Base-by-base conservation (phyloP, 2,329 filamentous ascomycete genomes). In the Meredithiella fracta region DNA sequence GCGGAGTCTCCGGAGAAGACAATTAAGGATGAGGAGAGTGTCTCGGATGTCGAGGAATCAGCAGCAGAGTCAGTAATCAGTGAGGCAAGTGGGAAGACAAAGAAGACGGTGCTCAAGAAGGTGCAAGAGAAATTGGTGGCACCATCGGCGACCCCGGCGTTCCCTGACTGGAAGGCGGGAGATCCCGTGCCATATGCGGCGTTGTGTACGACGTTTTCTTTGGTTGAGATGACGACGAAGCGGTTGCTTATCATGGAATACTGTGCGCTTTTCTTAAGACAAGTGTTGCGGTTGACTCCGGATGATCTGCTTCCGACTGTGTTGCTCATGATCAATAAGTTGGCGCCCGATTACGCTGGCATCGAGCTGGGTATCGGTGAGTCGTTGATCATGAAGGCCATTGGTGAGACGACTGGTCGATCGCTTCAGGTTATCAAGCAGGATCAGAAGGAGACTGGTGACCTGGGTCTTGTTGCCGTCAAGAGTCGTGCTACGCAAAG, bases 311-410 rank as follows among this genome's bases (percentile, higher is more conserved):
- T 96, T 1, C 82, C 90, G 0, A 95, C 88, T 0, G 83, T 97
- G 23, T 75, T 95, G 60, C 79, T 98, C 29, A 97, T 98, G 92
- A 86, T 95, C 68, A 96, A 96, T 70, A 97, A 97, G 67, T 79
- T 98, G 25, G 92, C 92, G 1, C 91, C 92, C 2, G 92, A 98
- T 65, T 98, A 96, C 67, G 85, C 90, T 47, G 92, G 92, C 20
- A 90, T 98, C 60, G 92, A 98, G 69, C 76, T 98, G 29, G 92
- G 92, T n/a, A 98, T 98, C 63, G 92, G 92, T 57, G 92, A 98
- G 69, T 97, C 91, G 0, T 70, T 98, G 26, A 96, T 98, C 64
- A 97, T 97, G 90, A 98, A 97, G 68, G 87, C 92, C 3, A 94
- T 98, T 64, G 91, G 91, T 9, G 91, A 97, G 70, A 85, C 83